Base-by-base conservation (phyloP, 2,329 filamentous ascomycete species). In the Ilyonectria mors-panacis region DNA sequence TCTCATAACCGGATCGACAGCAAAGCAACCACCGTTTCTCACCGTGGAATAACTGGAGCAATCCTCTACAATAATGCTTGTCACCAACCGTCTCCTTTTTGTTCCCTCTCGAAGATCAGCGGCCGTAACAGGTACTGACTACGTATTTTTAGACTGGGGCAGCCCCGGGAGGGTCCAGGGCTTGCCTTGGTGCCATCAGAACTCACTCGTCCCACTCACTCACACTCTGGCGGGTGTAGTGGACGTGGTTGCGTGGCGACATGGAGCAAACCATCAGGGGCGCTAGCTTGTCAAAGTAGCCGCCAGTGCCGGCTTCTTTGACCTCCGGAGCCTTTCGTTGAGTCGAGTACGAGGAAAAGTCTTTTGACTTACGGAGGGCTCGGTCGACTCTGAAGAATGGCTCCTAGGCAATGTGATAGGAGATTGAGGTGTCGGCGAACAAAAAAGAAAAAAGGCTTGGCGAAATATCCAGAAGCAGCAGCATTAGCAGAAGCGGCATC, bases 61-160 rank as follows among this genome's bases (percentile, higher is more conserved):
- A 64, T 65, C 55, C 62, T 64, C 63, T 56, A 63, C 63, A 59
- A 59, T 50, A 6, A 50, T 26, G 26, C 21, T 62, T 50, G 59
- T 59, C 48, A 55, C 56, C 58, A 63, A 55, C 48, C 63, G 47
- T 61, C 60, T 68, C 68, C 66, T 70, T 64, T 66, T 65, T 64
- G 47, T 55, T 63, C 48, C 56, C 58, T 58, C 39, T 48, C 42
- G 59, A 59, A 47, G 68, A 68, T 69, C 71, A 51, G 65, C 63
- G n/a, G 45, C 26, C 53, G 51, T 30, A 33, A 56, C 57, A 42
- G 58, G 35, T 50, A 64, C 54, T 48, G 50, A 50, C 33, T 42
- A 53, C 63, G 67, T 75, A 75, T 75, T 75, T 75, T 75, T 75
- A 75, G 70, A 74, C 73, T 69, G 66, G 67, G 63, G 59, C 60